phyloP scores from a whole-genome alignment of 257 asterid species.

The Orobanche coerulescens region DNA sequence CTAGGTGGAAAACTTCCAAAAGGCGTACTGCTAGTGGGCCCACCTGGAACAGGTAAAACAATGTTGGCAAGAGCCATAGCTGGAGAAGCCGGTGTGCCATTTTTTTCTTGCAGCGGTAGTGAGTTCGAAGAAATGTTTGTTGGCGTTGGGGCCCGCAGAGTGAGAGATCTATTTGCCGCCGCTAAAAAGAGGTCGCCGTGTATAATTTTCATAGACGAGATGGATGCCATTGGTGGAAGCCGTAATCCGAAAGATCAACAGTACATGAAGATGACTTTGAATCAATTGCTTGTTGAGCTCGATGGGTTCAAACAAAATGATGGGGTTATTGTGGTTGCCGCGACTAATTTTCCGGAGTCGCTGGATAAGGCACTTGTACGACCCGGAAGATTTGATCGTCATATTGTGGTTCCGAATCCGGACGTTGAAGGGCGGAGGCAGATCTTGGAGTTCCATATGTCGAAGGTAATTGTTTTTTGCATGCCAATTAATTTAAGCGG shows the following conservation, averaged over 20 bases:
- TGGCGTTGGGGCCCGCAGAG: conserved; percentile 97
- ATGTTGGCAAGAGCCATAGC: conserved; percentile 99
- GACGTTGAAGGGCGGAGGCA: conserved; percentile 96
- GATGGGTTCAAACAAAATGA: conserved; percentile 97
- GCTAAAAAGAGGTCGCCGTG: conserved; percentile 95
- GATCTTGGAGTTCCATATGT: conserved; percentile 88
- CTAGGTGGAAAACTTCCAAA: conserved; percentile 99
- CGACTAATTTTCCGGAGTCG: conserved; percentile 88
- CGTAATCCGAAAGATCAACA: conserved; percentile 92
- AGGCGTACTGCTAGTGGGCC: conserved; percentile 91
- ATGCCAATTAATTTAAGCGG: not conserved
- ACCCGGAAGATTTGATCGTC: conserved; percentile 91
- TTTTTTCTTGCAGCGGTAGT: conserved; percentile 95
- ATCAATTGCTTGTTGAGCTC: conserved; percentile 90
- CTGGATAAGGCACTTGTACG: conserved; percentile 93
- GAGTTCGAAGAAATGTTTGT: conserved; percentile 98
- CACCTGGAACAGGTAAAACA: conserved; percentile 97
- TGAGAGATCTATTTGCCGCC: conserved; percentile 85
- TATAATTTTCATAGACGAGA: conserved; percentile 82
- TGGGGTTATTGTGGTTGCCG: conserved; percentile 90
- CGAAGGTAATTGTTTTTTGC: conserved; percentile 49
- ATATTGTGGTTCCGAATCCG: conserved; percentile 92
- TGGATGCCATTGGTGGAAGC: conserved; percentile 94
- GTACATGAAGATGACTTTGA: conserved; percentile 86
- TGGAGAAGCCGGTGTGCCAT: conserved; percentile 98